Conservation (phyloP, 2,329 filamentous ascomycete genomes). For the Aspergillus quadrilineatus region DNA sequence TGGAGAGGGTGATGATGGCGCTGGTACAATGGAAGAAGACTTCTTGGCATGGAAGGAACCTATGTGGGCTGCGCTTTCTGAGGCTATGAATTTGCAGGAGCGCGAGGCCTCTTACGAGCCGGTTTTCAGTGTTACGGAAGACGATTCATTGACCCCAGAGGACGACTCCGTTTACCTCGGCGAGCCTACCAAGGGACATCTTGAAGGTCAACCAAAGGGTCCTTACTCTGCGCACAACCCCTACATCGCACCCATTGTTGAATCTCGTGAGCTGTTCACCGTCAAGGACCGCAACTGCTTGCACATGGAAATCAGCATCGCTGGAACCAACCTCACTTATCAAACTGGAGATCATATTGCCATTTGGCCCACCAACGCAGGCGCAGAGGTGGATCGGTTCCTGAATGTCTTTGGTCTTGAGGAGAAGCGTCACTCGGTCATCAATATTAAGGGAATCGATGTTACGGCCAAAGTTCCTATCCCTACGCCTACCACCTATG, state of each 20-base stretch:
- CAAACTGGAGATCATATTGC: constrained; percentile 97
- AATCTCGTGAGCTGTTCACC: constrained; percentile 87
- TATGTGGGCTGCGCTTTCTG: constrained; percentile 87
- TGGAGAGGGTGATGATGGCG: constrained; percentile 95
- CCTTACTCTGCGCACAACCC: constrained; percentile 97
- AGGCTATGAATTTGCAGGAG: constrained; percentile 86
- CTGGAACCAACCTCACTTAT: constrained; percentile 84
- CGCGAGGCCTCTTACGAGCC: constrained; percentile 96
- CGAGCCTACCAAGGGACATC: constrained; percentile 94
- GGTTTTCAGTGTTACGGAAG: constrained; percentile 78
- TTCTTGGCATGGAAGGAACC: constrained; percentile 99
- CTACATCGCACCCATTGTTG: constrained; percentile 88
- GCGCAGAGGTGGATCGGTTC: constrained; percentile 87
- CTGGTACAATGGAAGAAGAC: constrained; percentile 99
- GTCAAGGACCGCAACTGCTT: constrained; percentile 91
- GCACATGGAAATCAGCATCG: constrained; percentile 92
- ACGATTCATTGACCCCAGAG: constrained; percentile 69
- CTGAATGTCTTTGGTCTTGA: constrained; percentile 73
- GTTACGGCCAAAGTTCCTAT: constrained; percentile 96
- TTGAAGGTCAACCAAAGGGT: constrained; percentile 77
- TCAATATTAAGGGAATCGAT: constrained; percentile 87
- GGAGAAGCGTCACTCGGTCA: constrained; percentile 75
- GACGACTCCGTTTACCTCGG: constrained; percentile 85
- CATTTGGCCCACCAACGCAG: constrained; percentile 94
- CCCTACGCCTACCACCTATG: constrained; percentile 93